Percentiles rank a stretch among this genome's conserved stretches.
These are phyloP conservation scores for Houttuynia cordata DNA, from an alignment of 164 flowering plant genomes.

Conservation along the genomic window DNA sequence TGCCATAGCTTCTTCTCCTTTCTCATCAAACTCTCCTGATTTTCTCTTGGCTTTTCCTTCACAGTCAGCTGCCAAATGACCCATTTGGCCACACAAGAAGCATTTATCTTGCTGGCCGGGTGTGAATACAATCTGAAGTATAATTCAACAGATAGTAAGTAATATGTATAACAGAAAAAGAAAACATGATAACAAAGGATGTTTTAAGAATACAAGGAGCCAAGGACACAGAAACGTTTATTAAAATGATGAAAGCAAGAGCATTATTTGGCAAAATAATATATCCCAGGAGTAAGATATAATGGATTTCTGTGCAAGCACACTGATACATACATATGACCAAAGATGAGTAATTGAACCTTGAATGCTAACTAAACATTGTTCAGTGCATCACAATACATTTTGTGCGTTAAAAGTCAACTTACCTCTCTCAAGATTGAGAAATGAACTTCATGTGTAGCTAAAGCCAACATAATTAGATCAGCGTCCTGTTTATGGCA, in stretches of 20 bases:
- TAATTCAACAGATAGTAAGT: background rate
- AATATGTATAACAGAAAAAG: background rate
- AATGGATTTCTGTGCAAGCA: background rate
- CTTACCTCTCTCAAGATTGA: slow-evolving; percentile 87
- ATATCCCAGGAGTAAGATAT: background rate
- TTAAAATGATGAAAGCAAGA: too few species aligned
- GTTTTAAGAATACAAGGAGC: background rate
- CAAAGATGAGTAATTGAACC: background rate
- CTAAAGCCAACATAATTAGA: slow-evolving; percentile 89
- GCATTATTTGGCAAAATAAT: too few species aligned
- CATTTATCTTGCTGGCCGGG: slow-evolving; percentile 98
- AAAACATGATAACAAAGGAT: too few species aligned
- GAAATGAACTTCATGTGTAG: slow-evolving; percentile 96
- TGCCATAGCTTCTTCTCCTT: slow-evolving; percentile 40
- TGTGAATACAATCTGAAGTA: slow-evolving; percentile 65
- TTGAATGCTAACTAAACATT: too few species aligned
- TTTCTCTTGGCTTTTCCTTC: slow-evolving; percentile 93
- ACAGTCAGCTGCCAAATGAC: slow-evolving; percentile 93
- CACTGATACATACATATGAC: too few species aligned
- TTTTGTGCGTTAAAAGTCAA: background rate
- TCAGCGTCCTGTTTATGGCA: slow-evolving; percentile 69
- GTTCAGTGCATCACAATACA: background rate
- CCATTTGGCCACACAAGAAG: slow-evolving; percentile 91
- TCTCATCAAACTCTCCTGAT: slow-evolving; percentile 92
- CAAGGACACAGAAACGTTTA: too few species aligned